phyloP scores from a whole-genome alignment of 1,139 yeast genomes.

The Debaryomyces sp. region DNA sequence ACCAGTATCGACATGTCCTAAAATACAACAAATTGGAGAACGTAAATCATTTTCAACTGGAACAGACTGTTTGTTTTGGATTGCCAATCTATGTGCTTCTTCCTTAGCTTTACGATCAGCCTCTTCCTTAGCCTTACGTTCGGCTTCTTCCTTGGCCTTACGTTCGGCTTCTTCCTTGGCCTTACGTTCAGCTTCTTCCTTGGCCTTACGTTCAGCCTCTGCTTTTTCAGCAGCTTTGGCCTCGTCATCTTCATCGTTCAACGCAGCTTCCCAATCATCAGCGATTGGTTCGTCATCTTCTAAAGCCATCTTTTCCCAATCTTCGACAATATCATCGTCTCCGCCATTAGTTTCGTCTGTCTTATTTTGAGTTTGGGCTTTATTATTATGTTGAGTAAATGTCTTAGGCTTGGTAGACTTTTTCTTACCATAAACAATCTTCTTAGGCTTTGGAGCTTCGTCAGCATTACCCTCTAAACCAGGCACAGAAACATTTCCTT shows the following conservation, averaged over 20 bases:
- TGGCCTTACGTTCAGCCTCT: constrained; percentile 16
- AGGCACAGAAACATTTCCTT: constrained; percentile 73
- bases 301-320: constrained; percentile 66
- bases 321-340: constrained; percentile 60
- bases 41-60: constrained; percentile 62
- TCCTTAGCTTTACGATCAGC: constrained; percentile 24
- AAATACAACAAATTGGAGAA: constrained; percentile 98
- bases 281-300: constrained; percentile 50
- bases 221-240: constrained; percentile 16
- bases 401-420: constrained; percentile 53
- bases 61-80: constrained; percentile 21
- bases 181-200: constrained; percentile 23
- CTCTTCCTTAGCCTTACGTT: constrained; percentile 20
- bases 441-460: constrained; percentile 58
- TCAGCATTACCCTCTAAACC: constrained; percentile 54
- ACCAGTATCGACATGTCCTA: constrained; percentile 99
- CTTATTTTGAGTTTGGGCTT: constrained; percentile 19
- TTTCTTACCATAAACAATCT: constrained; percentile 75
- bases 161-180: constrained; percentile 22
- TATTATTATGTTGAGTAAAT: constrained; percentile 29
- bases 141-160: constrained; percentile 17
- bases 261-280: constrained; percentile 22
- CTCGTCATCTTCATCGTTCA: constrained; percentile 26
- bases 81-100: constrained; percentile 20
- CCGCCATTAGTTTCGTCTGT: constrained; percentile 28